Conservation (phyloP, 2,329 filamentous ascomycete genomes). For the Neonectria punicea region DNA sequence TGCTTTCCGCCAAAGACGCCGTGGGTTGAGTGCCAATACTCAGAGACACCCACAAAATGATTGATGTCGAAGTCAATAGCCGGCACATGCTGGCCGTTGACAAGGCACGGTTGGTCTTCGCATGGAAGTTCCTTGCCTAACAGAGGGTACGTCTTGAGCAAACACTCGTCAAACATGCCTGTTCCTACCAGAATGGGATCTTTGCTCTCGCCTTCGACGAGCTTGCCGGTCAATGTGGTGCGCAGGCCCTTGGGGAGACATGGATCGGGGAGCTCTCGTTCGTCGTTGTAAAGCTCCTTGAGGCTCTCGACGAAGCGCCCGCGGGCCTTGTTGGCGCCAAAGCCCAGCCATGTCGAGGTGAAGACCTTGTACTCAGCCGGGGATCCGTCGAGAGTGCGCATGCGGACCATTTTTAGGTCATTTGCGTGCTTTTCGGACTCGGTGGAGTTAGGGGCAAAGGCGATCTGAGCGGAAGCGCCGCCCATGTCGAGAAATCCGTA, state of each 20-base stretch:
- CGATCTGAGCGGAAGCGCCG: conserved; percentile 96
- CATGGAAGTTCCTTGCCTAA: conserved; percentile 91
- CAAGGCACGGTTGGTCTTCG: conserved; percentile 82
- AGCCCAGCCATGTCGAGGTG: conserved; percentile 95
- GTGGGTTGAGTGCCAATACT: conserved; percentile 99
- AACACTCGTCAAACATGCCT: conserved; percentile 86
- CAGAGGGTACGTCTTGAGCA: conserved; percentile 83
- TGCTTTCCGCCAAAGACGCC: conserved; percentile 86
- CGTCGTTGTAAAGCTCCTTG: conserved; percentile 70
- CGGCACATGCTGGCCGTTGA: conserved; percentile 92
- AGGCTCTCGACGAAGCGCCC: conserved; percentile 84
- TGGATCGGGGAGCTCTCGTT: conserved; percentile 83
- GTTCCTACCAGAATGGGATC: conserved; percentile 77
- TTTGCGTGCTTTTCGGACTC: conserved; percentile 90
- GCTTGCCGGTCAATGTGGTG: conserved; percentile 76
- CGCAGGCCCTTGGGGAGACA: conserved; percentile 85
- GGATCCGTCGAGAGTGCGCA: conserved; percentile 84
- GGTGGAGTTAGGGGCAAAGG: conserved; percentile 93
- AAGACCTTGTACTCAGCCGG: conserved; percentile 88
- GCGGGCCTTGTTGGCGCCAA: conserved; percentile 94
- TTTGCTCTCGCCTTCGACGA: conserved; percentile 53
- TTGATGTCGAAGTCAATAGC: conserved; percentile 98
- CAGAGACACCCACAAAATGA: conserved; percentile 96
- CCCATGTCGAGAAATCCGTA: conserved; percentile 99
- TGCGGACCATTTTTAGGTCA: conserved; percentile 85